These are phyloP conservation scores for Calamus simplicifolius DNA, from an alignment of 176 grass and related monocot genomes.

Conservation along the genomic window DNA sequence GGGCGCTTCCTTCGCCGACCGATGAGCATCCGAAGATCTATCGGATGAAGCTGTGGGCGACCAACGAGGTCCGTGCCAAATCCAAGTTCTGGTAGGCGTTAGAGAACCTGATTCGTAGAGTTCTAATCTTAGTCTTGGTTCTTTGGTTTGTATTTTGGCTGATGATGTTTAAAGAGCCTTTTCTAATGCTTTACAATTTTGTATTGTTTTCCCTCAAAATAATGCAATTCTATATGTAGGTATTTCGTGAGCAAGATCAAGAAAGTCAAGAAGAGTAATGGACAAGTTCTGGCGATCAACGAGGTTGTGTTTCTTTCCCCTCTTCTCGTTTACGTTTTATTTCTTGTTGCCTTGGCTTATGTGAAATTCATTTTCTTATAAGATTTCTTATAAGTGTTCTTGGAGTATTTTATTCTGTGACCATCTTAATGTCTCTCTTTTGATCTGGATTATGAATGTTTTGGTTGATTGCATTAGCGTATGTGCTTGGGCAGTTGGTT, in stretches of 20 bases:
- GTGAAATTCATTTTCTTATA: neutral
- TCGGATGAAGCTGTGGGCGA: constrained; percentile 97
- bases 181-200: neutral
- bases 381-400: neutral
- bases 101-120: neutral
- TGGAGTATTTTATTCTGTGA: too few species aligned
- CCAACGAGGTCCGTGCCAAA: constrained; percentile 92
- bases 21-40: constrained; percentile 96
- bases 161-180: too few species aligned
- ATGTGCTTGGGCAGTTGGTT: too few species aligned
- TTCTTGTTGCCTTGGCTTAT: neutral
- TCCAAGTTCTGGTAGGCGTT: constrained; percentile 76
- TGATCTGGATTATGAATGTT: too few species aligned
- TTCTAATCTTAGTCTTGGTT: too few species aligned
- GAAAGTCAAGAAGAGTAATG: constrained; percentile 97
- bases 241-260: constrained; percentile 96
- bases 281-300: constrained; percentile 76
- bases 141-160: too few species aligned
- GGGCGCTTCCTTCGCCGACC: constrained; percentile 57
- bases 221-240: constrained; percentile 19
- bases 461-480: too few species aligned
- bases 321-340: neutral
- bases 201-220: neutral
- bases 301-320: constrained; percentile 35
- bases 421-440: too few species aligned